A percentile compares a stretch with the other conserved stretches of the same genome.
Conservation (phyloP, 305 asterid species). For the Plantago coronopus region DNA sequence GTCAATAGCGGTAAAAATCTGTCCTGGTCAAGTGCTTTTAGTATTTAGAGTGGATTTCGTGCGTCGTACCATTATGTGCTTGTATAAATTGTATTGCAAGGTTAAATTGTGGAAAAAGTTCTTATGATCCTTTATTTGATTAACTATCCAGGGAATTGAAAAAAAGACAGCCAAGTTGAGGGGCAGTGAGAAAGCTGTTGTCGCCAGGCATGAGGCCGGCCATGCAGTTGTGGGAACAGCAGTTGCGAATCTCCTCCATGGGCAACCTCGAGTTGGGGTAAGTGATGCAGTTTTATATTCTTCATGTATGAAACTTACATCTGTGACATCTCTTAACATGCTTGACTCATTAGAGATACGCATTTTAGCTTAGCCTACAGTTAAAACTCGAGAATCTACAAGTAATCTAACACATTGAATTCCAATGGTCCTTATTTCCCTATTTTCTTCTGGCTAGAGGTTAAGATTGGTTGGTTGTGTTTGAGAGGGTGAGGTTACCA, state of each 20-base stretch:
- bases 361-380: background rate
- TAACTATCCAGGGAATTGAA: conserved; percentile 74
- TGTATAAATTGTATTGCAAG: conserved; percentile 13
- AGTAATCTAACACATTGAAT: background rate
- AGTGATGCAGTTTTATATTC: conserved; percentile 15
- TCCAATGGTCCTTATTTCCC: background rate
- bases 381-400: background rate
- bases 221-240: conserved; percentile 99
- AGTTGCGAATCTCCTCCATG: conserved; percentile 89
- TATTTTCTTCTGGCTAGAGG: background rate
- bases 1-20: conserved; percentile 75
- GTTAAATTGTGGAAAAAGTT: conserved; percentile 13
- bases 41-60: background rate
- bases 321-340: background rate
- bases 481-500: background rate
- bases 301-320: conserved; percentile 11
- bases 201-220: conserved; percentile 99
- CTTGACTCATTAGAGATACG: background rate
- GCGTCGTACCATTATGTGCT: conserved; percentile 1
- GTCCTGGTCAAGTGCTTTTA: conserved; percentile 13
- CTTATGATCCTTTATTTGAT: conserved; percentile 15
- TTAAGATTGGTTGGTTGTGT: background rate
- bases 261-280: conserved; percentile 99
- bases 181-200: conserved; percentile 96
- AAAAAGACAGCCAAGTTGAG: conserved; percentile 91